phyloP scores from a whole-genome alignment of 176 grass and related monocot genomes.

The Neostapfia colusana region DNA sequence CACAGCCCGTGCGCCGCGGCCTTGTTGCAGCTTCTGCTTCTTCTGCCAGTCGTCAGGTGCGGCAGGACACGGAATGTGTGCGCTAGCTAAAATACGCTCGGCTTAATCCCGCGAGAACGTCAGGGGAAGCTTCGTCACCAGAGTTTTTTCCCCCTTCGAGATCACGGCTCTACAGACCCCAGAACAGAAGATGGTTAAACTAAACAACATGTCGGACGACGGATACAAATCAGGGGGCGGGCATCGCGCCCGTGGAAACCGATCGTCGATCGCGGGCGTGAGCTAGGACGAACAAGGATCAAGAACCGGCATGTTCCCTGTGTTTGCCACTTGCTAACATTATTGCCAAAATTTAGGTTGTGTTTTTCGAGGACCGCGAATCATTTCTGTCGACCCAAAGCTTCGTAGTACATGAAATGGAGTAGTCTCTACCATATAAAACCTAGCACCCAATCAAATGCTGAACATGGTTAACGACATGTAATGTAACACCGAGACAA shows the following conservation, averaged over 20 bases:
- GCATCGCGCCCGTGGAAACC: neutral
- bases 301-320: neutral
- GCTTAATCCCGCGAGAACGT: neutral
- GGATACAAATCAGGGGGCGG: neutral
- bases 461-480: neutral
- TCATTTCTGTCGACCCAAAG: too few species aligned
- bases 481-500: neutral
- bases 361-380: too few species aligned
- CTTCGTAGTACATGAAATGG: too few species aligned
- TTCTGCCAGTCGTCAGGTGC: neutral
- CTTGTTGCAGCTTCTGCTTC: neutral
- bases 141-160: neutral
- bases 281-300: neutral
- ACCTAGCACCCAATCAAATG: neutral
- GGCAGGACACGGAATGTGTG: constrained; percentile 20
- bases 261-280: neutral
- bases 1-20: neutral
- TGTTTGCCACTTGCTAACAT: too few species aligned
- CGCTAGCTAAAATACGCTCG: neutral
- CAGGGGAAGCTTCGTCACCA: neutral
- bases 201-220: constrained; percentile 7
- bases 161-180: neutral
- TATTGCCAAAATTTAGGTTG: too few species aligned
- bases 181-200: neutral
- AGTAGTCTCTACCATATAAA: too few species aligned